Evolutionary conservation across 805 yeast genomes (phyloP), one percentile per base, ranked within the genome.

Genomic region (Myxozyma mucilagina): DNA sequence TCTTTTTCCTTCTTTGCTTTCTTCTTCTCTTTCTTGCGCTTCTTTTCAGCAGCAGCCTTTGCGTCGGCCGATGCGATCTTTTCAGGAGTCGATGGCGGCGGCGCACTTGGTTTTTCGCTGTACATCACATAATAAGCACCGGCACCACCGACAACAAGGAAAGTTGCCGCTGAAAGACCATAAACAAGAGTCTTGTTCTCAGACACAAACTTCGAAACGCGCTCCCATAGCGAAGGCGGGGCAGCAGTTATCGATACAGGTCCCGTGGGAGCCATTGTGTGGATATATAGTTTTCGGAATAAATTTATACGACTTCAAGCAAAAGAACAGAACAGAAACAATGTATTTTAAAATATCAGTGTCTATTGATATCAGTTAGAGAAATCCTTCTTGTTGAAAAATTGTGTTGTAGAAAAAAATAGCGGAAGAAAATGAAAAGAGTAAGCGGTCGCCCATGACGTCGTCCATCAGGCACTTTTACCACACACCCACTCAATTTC

Each of bases 121-220:
- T 59, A 59, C 50, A 48, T 56, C 18, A 68, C 57, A 56, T 65
- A 63, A 51, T 66, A 67, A 9, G 67, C 67, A 32, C 68, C 68
- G 8, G 67, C 70, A 18, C 66, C 67, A 18, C 65, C 57, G 35
- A 59, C 60, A n/a, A 66, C 58, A 11, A 62, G 59, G 20, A 65
- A 47, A 10, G 67, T 60, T 13, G 65, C 65, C 11, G 68, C 64
- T 8, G 61, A 52, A 29, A 61, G 11, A 20, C 70, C 52, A 43
- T 65, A 65, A 18, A 66, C 67, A 32, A 64, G 53, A 13, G 63
- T 50, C 59, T 64, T 67, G 41, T 68, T 57, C 35, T 66, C 66
- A 14, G 68, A 42, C 13, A 68, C 62, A 54, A 64, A 67, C 34
- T 48, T 57, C 13, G 69, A 49, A 34, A 67, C 38, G 16, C 63